Base-by-base conservation (phyloP, 495 filamentous ascomycete species). In the Tuber indicum region DNA sequence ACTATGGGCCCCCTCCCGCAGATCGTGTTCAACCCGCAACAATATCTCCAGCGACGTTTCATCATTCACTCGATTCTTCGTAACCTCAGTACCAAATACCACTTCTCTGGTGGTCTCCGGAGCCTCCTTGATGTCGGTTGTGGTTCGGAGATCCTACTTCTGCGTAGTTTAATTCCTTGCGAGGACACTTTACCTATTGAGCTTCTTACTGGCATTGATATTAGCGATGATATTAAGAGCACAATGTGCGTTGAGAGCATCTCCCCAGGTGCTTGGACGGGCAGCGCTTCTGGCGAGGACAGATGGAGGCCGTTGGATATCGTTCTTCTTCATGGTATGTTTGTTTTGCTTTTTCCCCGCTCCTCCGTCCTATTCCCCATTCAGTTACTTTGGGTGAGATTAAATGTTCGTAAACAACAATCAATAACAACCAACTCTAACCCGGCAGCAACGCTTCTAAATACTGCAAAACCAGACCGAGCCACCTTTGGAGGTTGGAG, bases 91-190 rank as follows among this genome's bases (percentile, higher is more conserved):
- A 39, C 62, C 7, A 71, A 72, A 16, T 42, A 76, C 1, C 46
- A 76, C 16, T 72, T 83, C 44, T 19, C 45, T 3, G 76, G 78
- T 23, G 77, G 74, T 39, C 76, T 83, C 39, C 72, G 52, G 9
- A 80, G 75, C 21, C 70, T 83, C 36, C 82, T 84, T 16, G 82
- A 84, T 73, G 76, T 83, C 8, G 82, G 82, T 3, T 84, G 82
- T 70, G 82, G 82, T 17, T 72, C 76, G 17, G 82, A 81, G 19
- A 70, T 62, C 36, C 46, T 82, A 8, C 69, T 84, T 9, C 74
- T 81, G 4, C 76, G 77, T 4, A 76, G 76, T 32, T 70, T 84
- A 3, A 72, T 78, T 23, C 79, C 82, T 2, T 81, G 77, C 36
- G 75, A 75, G 8, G 82, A 84, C 36, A 74, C 75, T n/a, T 36